Evolutionary conservation across 495 filamentous ascomycete genomes (phyloP).

Genomic region (Glutinoglossum americanum): DNA sequence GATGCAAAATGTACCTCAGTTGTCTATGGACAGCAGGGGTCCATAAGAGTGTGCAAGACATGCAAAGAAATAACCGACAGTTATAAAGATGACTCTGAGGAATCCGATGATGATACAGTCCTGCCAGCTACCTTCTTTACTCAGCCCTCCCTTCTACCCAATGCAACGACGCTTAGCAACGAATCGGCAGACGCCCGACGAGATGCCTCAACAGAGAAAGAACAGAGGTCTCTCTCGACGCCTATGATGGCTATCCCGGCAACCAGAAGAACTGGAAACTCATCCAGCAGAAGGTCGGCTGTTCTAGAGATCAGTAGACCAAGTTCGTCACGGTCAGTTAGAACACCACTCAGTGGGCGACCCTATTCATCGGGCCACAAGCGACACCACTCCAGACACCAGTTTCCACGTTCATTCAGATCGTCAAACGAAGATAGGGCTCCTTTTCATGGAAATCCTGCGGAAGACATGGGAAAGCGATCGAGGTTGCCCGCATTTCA

Average conservation of each 20-base stretch:
- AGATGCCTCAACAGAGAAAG: not conserved
- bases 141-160: not conserved
- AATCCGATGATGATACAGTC: conserved; percentile 50
- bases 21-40: conserved; percentile 69
- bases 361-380: conserved; percentile 59
- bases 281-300: conserved; percentile 60
- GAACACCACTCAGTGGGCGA: conserved; percentile 42
- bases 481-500: conserved; percentile 76
- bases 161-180: not conserved
- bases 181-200: not conserved
- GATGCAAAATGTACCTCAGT: conserved; percentile 88
- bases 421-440: conserved; percentile 53
- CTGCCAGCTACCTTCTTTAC: conserved; percentile 26
- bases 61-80: conserved; percentile 84
- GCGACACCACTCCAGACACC: conserved; percentile 70
- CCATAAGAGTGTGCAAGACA: conserved; percentile 81
- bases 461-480: conserved; percentile 38
- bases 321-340: conserved; percentile 84
- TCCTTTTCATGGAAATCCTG: conserved; percentile 62
- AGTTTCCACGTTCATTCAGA: conserved; percentile 38
- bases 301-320: conserved; percentile 83
- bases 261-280: conserved; percentile 60
- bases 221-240: conserved; percentile 9
- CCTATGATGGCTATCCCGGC: conserved; percentile 73
- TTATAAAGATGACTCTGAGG: conserved; percentile 78